phyloP scores from a whole-genome alignment of 345 rosid species.

The Moricandia arvensis region DNA sequence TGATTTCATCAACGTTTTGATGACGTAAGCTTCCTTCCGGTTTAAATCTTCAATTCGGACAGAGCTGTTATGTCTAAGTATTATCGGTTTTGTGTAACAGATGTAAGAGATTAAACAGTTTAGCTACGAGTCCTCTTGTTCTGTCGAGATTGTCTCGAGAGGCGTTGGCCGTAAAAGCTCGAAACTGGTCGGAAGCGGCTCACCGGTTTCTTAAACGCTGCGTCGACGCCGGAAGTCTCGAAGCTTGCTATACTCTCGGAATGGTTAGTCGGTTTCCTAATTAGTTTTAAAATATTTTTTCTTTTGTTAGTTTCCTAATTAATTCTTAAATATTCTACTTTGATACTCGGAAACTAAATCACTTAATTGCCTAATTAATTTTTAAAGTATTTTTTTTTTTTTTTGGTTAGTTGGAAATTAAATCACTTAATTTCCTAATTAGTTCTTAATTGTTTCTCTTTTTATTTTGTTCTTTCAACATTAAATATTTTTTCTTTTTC shows the following conservation, averaged over 20 bases:
- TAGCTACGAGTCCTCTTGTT: slow-evolving; percentile 55
- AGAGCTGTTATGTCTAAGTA: neutral
- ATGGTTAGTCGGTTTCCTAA: slow-evolving; percentile 51
- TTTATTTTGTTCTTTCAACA: neutral
- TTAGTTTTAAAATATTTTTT: neutral
- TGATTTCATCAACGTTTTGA: slow-evolving; percentile 65
- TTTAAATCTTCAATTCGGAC: neutral
- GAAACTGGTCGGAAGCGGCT: slow-evolving; percentile 78
- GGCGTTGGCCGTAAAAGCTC: slow-evolving; percentile 57
- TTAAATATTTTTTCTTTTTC: too few species aligned
- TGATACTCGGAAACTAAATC: neutral
- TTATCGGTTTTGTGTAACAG: slow-evolving; percentile 43
- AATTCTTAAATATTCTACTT: neutral
- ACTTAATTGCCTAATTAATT: neutral
- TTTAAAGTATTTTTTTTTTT: neutral
- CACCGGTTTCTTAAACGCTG: slow-evolving; percentile 78
- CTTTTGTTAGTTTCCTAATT: neutral
- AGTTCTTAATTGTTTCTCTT: neutral
- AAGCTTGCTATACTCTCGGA: slow-evolving; percentile 94
- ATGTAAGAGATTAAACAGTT: slow-evolving; percentile 74
- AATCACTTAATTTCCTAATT: too few species aligned
- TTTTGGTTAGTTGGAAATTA: neutral
- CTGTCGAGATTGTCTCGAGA: slow-evolving; percentile 60
- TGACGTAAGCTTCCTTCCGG: slow-evolving; percentile 52
- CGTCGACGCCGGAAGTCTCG: slow-evolving; percentile 83